A percentile compares a stretch with the other conserved stretches of the same genome.
Conservation (phyloP, 2,329 filamentous ascomycete genomes). For the Stemphylium lycopersici region DNA sequence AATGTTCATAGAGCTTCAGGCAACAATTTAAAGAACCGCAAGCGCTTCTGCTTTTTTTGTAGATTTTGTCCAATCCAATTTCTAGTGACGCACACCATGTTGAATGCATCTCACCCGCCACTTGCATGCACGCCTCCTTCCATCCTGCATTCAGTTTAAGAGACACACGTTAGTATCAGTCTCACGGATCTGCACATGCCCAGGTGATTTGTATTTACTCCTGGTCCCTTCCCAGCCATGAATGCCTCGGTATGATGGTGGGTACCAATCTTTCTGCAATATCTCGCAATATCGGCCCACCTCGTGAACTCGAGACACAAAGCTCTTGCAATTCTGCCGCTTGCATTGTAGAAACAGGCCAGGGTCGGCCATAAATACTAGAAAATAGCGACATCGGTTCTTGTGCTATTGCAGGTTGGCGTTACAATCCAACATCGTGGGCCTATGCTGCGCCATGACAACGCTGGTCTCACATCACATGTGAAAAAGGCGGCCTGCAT, state of each 20-base stretch:
- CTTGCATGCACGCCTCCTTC: too few species aligned
- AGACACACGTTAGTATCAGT: too few species aligned
- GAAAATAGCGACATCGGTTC: background rate
- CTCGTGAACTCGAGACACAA: background rate
- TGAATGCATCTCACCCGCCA: too few species aligned
- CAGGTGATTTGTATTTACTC: too few species aligned
- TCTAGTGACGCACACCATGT: too few species aligned
- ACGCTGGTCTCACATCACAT: background rate
- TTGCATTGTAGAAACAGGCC: background rate
- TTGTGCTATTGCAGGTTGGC: background rate
- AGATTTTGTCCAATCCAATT: too few species aligned
- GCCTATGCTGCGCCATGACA: background rate
- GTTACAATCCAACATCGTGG: background rate
- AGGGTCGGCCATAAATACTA: background rate
- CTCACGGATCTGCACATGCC: too few species aligned
- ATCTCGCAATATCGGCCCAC: background rate
- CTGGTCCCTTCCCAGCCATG: too few species aligned
- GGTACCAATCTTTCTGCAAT: background rate
- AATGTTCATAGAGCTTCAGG: too few species aligned
- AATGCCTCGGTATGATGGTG: background rate
- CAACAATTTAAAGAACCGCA: too few species aligned
- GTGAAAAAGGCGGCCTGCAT: background rate
- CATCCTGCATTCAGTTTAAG: too few species aligned
- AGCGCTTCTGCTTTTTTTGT: too few species aligned
- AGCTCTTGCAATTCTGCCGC: background rate